Evolutionary conservation across 768 basidiomycete genomes (phyloP), one percentile per base, ranked within the genome.

Genomic region (Phallus indusiatus): DNA sequence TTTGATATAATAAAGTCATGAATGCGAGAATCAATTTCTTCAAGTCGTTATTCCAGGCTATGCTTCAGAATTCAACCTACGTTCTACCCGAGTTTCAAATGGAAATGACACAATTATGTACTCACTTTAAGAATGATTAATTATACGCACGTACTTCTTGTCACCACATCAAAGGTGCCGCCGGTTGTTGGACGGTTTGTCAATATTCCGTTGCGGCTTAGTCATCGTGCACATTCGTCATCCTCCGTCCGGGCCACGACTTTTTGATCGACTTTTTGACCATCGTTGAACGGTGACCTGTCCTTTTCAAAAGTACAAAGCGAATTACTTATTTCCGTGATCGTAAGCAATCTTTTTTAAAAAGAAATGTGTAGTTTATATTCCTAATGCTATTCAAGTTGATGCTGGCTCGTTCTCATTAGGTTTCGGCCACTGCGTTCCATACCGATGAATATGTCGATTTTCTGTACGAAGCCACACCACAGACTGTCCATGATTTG

Each of bases 391-490:
- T n/a, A 12, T 11, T 52, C 5, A 60, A 91, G 88, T 76, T 54
- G 88, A 91, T 63, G 80, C 88, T 33, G 84, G 84, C 20, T 74
- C 81, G 33, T 85, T 88, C 68, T 88, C 88, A 0, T 95, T 91
- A 68, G 92, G 91, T 37, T 75, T 88, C 54, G 87, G 87, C 1
- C 94, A 96, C 64, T 17, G 75, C 85, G 10, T 99, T 98, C 72
- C 96, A 99, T 71, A 93, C 95, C 20, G 96, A 99, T 75, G 96
- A 99, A 78, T 99, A 96, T 72, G 81, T 99, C 60, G 85, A 98
- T 66, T 95, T 98, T 66, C 74, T 99, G 50, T 78, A 82, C 56
- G 80, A 82, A 52, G 94, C 98, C 24, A 90, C 87, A 0, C 94
- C 94, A 0, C 95, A 99, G 71, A 95, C 90, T 4, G 84, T 81